Evolutionary conservation across 768 basidiomycete genomes (phyloP), one percentile per base, ranked within the genome.

Genomic region (Tulasnella sp.): DNA sequence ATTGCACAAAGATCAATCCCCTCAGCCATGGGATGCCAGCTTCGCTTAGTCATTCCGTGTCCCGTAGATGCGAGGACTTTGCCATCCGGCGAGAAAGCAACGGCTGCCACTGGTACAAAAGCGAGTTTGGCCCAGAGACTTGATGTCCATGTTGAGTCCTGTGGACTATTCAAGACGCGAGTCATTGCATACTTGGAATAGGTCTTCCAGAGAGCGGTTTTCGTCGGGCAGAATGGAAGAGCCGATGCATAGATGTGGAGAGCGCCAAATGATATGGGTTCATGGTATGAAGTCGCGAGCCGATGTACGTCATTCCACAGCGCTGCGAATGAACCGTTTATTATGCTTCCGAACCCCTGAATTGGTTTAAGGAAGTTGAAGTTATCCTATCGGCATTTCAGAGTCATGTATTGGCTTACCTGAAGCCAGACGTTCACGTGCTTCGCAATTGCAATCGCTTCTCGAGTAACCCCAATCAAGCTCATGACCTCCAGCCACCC

Each of bases 1-100:
- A 86, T 86, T 9, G 85, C 86, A 83, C 85, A 85, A 2, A 52
- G 3, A 84, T 88, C 87, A 18, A 85, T 86, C 0, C 85, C 2
- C 24, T 3, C 10, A 19, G 24, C 18, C 3, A n/a, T n/a, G 10
- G 19, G 48, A 21, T 52, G 48, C 48, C 48, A 52, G 3, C 2
- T 10, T 52, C 18, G 18, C 48, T 52, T 52, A 24, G 24, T 19
- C 48, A 24, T 52, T 19, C 48, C 48, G 19, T 52, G 48, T 4
- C 3, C 10, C 24, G 48, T 52, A 31, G 62, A 34, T 9, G 34
- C 62, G n/a, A 68, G 14, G 27, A n/a, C 34, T 68, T 34, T 68
- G 27, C 62, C 62, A 68, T 68, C 62, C 27, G 62, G 62, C 12
- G 62, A 68, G 62, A 68, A 34, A 16, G 34, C 62, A n/a, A 68